These are phyloP conservation scores for Pisolithus tinctorius DNA, from an alignment of 768 basidiomycete species.

Conservation along the genomic window DNA sequence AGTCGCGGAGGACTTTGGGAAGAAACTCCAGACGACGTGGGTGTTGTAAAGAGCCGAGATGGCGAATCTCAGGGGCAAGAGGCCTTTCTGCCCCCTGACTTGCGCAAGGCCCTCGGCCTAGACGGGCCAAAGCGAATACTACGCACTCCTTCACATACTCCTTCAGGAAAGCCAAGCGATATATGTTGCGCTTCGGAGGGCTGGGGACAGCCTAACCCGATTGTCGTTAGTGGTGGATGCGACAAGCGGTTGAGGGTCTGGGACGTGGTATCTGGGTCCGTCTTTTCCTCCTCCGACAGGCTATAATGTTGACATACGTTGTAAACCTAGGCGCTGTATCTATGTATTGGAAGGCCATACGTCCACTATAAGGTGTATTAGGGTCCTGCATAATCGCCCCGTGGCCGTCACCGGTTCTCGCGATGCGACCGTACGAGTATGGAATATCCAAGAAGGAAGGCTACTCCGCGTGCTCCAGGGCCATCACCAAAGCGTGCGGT, in stretches of 20 bases:
- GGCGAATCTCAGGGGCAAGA: background rate
- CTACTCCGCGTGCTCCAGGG: constrained; percentile 62
- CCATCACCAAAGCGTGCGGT: constrained; percentile 77
- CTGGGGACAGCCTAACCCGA: constrained; percentile 80
- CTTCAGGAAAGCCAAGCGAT: constrained; percentile 38
- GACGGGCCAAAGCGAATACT: constrained; percentile 24
- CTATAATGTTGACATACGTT: constrained; percentile 2
- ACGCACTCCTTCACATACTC: constrained; percentile 8
- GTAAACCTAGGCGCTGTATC: constrained; percentile 47
- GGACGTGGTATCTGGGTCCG: constrained; percentile 83
- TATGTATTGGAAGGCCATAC: constrained; percentile 80
- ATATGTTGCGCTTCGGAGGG: constrained; percentile 68
- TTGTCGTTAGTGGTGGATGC: constrained; percentile 90
- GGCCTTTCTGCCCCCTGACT: constrained; percentile 16
- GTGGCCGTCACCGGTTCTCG: constrained; percentile 88
- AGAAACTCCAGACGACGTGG: constrained; percentile 7
- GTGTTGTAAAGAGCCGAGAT: constrained; percentile 6
- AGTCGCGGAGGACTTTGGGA: constrained; percentile 51
- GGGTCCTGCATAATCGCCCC: constrained; percentile 79
- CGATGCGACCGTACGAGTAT: constrained; percentile 80
- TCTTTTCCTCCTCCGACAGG: background rate
- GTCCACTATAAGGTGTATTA: constrained; percentile 87
- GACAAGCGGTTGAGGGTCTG: constrained; percentile 90
- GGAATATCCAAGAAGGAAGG: constrained; percentile 84
- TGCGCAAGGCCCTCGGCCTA: constrained; percentile 47